Evolutionary conservation across 2,329 filamentous ascomycete species (phyloP), one percentile per base, ranked within the genome.

Genomic region (Cordyceps cateniannulata): DNA sequence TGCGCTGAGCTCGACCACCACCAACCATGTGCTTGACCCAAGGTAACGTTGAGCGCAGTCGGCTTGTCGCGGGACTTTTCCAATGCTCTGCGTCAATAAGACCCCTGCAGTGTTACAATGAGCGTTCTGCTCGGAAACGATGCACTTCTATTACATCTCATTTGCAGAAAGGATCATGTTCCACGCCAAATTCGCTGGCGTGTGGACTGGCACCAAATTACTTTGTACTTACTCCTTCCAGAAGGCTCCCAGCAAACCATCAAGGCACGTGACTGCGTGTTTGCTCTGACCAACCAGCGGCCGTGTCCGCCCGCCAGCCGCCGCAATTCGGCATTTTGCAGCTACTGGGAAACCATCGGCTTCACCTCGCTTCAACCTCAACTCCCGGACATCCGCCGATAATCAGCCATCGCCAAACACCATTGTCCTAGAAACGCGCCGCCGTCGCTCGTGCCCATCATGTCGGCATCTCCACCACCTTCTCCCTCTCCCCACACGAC

Each of bases 341-440:
- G 57, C 48, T 59, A 45, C 40, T 32, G 57, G 69, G 63, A 47
- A 25, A 63, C 63, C 63, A 64, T 72, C 72, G 72, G 72, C 71
- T 66, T 71, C 70, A 74, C 72, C 72, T 74, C 72, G 72, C 72
- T 74, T 75, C 70, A 73, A 74, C 68, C 62, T 62, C 66, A 68
- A 68, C 67, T 71, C 66, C 74, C 74, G 74, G 73, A 69, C 68
- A 75, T 76, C 73, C 70, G 70, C 74, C 74, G 74, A 76, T 63
- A 75, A 76, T 76, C 74, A 72, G 70, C 74, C 74, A 76, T 74
- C 71, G 66, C 70, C 54, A 57, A 64, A 70, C 61, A 59, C 57
- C 64, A 61, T 58, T 53, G 20, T 38, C 50, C 12, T 24, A 51
- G 53, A 53, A 53, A 62, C 65, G 64, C 50, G 62, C 44, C 42